Evolutionary conservation across 768 basidiomycete genomes (phyloP).

Genomic region (Strobilomyces echinocephalus): DNA sequence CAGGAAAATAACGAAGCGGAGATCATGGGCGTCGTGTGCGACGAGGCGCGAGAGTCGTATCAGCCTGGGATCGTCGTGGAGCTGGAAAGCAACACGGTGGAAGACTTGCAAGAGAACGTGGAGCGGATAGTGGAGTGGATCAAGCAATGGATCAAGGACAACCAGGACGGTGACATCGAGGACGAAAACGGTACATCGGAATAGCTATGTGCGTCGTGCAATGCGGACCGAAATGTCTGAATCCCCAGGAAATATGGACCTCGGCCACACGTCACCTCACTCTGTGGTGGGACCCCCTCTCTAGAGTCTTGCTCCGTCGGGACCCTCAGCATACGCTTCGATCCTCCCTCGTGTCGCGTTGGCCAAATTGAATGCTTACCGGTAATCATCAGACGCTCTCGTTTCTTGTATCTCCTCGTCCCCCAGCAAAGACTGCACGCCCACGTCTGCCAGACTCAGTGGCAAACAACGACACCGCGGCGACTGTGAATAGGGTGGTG

Average conservation of each 20-base stretch:
- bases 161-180: background rate
- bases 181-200: background rate
- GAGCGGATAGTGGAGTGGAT: conserved; percentile 87
- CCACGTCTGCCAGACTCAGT: background rate
- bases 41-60: conserved; percentile 87
- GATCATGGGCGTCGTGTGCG: conserved; percentile 90
- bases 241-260: no score
- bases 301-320: no score
- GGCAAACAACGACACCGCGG: conserved; percentile 1
- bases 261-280: background rate
- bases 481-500: background rate
- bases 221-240: no score
- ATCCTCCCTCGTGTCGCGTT: no score
- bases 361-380: no score
- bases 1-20: conserved; percentile 98
- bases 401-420: background rate
- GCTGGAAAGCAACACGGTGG: conserved; percentile 67
- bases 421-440: conserved; percentile 9
- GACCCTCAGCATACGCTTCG: no score
- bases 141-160: conserved; percentile 53
- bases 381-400: background rate
- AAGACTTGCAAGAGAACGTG: conserved; percentile 86
- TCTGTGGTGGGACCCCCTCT: no score
- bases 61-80: conserved; percentile 82
- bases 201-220: background rate